phyloP scores from a whole-genome alignment of 2,329 filamentous ascomycete species.

The Botrytis squamosa region DNA sequence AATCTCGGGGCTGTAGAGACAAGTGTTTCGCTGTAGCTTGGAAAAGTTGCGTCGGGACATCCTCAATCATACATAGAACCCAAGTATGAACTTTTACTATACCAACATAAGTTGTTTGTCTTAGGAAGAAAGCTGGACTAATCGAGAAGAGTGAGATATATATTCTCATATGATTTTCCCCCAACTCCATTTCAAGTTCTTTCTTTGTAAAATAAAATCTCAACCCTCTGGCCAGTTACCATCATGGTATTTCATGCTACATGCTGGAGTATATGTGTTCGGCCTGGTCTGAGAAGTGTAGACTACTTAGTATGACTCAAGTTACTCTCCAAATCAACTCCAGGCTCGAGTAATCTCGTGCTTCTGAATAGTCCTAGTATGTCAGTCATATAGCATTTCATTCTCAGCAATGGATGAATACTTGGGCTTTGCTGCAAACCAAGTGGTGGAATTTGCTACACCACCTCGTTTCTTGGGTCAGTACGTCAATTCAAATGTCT shows the following conservation, averaged over 20 bases:
- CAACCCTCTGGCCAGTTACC: not conserved
- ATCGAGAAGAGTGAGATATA: not conserved
- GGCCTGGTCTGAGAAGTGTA: not conserved
- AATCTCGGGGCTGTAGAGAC: not conserved
- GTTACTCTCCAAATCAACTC: not conserved
- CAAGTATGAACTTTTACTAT: not conserved
- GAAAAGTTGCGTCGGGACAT: not conserved
- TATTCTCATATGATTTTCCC: not conserved
- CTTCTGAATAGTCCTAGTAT: not conserved
- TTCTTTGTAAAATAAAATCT: not conserved
- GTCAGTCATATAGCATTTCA: not conserved
- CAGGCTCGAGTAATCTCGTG: not conserved
- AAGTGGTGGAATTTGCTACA: not conserved
- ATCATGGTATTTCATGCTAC: not conserved
- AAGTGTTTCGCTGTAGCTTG: not conserved
- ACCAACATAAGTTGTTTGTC: not conserved
- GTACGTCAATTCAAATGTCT: not conserved
- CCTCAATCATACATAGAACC: not conserved
- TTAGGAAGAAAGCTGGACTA: not conserved
- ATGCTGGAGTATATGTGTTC: not conserved
- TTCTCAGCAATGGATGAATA: not conserved
- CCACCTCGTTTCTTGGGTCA: not conserved
- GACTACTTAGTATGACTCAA: not conserved
- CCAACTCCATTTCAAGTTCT: not conserved
- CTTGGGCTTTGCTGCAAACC: not conserved